Evolutionary conservation across 2,329 filamentous ascomycete species (phyloP).

Genomic region (Trichoderma simmonsii): DNA sequence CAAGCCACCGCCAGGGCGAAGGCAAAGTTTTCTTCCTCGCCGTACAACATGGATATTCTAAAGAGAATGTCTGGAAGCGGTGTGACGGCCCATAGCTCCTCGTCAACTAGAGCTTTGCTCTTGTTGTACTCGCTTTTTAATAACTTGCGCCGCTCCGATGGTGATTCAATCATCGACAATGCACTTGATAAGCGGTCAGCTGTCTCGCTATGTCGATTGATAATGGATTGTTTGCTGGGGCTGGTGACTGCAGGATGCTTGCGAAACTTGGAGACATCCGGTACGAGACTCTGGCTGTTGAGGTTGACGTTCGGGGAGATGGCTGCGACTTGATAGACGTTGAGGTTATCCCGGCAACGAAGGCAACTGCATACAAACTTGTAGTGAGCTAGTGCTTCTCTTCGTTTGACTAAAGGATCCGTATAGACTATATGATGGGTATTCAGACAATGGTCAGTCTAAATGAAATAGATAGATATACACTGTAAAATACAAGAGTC

Average conservation of each 20-base stretch:
- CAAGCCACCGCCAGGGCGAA: conserved; percentile 47
- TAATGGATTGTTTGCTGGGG: conserved; percentile 20
- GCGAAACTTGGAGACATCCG: conserved; percentile 35
- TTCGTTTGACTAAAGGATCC: conserved; percentile 42
- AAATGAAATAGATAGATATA: neutral
- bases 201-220: conserved; percentile 25
- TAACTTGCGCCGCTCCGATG: conserved; percentile 27
- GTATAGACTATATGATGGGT: conserved; percentile 43
- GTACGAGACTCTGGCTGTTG: conserved; percentile 45
- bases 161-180: conserved; percentile 24
- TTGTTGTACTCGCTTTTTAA: conserved; percentile 26
- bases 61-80: conserved; percentile 46
- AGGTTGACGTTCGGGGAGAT: conserved; percentile 40
- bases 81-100: conserved; percentile 46
- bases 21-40: conserved; percentile 40
- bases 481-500: neutral
- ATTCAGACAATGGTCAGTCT: neutral
- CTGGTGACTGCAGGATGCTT: conserved; percentile 28
- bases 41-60: conserved; percentile 45
- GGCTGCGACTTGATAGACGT: conserved; percentile 49
- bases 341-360: conserved; percentile 50
- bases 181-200: conserved; percentile 30
- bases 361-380: conserved; percentile 51
- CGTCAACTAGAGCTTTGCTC: conserved; percentile 26
- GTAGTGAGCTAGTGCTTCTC: conserved; percentile 45